Conservation (phyloP, 2,329 filamentous ascomycete genomes). For the Apiospora arundinis region DNA sequence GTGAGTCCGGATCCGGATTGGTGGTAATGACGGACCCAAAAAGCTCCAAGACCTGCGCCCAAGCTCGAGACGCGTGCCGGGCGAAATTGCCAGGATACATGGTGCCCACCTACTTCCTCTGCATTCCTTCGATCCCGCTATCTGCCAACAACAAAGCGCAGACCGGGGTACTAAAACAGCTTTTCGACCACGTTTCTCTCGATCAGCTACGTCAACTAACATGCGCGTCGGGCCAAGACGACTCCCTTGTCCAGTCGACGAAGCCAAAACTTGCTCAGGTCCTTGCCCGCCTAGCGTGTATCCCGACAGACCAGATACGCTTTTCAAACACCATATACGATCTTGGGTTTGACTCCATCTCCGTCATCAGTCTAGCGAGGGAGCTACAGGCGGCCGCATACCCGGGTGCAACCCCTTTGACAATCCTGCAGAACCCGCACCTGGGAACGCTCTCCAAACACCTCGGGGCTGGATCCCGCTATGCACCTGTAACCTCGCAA, state of each 20-base stretch:
- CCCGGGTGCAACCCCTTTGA: slow-evolving; percentile 63
- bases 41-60: slow-evolving; percentile 9
- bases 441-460: slow-evolving; percentile 53
- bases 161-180: slow-evolving; percentile 66
- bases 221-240: slow-evolving; percentile 48
- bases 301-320: slow-evolving; percentile 51
- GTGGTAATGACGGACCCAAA: background rate
- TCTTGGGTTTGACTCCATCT: slow-evolving; percentile 87
- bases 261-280: slow-evolving; percentile 57
- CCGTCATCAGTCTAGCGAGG: slow-evolving; percentile 73
- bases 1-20: background rate
- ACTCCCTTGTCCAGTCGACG: slow-evolving; percentile 39
- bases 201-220: slow-evolving; percentile 67
- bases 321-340: slow-evolving; percentile 78
- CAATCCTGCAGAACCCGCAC: slow-evolving; percentile 69
- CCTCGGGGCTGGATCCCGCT: slow-evolving; percentile 35
- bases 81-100: slow-evolving; percentile 81
- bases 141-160: slow-evolving; percentile 93
- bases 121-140: slow-evolving; percentile 74
- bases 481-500: slow-evolving; percentile 27
- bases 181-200: slow-evolving; percentile 68
- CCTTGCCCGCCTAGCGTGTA: slow-evolving; percentile 59
- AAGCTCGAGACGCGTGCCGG: slow-evolving; percentile 68
- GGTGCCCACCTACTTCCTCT: slow-evolving; percentile 85
- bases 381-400: slow-evolving; percentile 70